phyloP scores from a whole-genome alignment of 202 grass and related monocot genomes.

The Zoysia matrella region DNA sequence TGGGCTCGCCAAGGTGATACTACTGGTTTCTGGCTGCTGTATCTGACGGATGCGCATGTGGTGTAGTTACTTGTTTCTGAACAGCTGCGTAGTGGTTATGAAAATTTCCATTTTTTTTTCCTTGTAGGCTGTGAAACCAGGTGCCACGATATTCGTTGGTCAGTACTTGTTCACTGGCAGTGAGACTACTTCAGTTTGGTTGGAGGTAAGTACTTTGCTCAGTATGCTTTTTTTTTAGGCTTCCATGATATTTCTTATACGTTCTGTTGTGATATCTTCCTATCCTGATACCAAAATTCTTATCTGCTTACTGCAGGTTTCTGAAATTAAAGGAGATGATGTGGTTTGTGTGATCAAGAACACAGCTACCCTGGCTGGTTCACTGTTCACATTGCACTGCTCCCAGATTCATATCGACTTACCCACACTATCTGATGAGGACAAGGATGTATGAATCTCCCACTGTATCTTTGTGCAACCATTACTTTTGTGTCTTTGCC shows the following conservation, averaged over 20 bases:
- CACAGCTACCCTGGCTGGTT: constrained; percentile 82
- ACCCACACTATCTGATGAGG: constrained; percentile 74
- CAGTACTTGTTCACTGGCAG: no score
- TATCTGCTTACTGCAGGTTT: constrained; percentile 61
- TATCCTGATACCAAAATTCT: constrained; percentile 1
- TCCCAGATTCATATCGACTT: constrained; percentile 94
- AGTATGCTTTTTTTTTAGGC: no score
- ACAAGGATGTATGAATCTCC: not conserved
- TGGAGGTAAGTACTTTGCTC: no score
- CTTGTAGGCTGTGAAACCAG: no score
- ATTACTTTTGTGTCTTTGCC: not conserved
- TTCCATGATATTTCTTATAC: not conserved
- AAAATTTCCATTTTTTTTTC: not conserved
- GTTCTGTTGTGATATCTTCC: not conserved
- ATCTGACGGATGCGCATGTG: no score
- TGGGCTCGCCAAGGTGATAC: constrained; percentile 72
- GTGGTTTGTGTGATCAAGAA: constrained; percentile 97
- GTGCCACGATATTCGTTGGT: no score
- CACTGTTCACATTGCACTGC: constrained; percentile 86
- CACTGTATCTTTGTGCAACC: constrained; percentile 14
- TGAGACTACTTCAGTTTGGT: no score
- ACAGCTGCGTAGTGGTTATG: no score
- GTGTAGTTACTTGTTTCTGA: no score
- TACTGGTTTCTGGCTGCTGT: not conserved
- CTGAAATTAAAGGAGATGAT: constrained; percentile 86